Evolutionary conservation across 306 rosid genomes (phyloP).

Genomic region (Clitoria ternatea): DNA sequence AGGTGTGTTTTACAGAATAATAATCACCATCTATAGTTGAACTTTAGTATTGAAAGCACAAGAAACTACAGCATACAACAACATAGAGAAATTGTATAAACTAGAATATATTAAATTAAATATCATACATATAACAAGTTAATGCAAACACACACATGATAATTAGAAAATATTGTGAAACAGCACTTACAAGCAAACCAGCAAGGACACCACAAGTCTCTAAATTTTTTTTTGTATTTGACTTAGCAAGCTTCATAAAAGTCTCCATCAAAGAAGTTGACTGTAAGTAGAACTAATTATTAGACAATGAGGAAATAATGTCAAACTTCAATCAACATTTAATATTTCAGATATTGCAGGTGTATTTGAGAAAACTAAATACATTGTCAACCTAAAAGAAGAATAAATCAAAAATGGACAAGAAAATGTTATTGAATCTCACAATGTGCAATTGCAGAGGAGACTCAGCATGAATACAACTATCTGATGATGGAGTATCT

Average conservation of each 20-base stretch:
- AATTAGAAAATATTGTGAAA: background rate
- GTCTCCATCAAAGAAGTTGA: conserved; percentile 85
- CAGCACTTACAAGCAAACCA: conserved; percentile 85
- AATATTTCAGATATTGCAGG: conserved; percentile 2
- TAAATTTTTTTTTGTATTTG: conserved; percentile 78
- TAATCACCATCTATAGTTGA: conserved; percentile 25
- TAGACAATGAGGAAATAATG: conserved; percentile 9
- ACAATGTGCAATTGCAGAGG: conserved; percentile 86
- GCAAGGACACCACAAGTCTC: conserved; percentile 97
- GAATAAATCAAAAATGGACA: background rate
- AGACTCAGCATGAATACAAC: conserved; percentile 54
- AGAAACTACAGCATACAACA: background rate
- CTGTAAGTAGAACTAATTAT: conserved; percentile 47
- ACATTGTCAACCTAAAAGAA: background rate
- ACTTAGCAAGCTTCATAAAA: conserved; percentile 86
- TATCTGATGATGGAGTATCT: conserved; percentile 47
- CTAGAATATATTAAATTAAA: background rate
- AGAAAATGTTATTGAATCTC: conserved; percentile 36
- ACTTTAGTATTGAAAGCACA: background rate
- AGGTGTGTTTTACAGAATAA: conserved; percentile 15
- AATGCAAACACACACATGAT: background rate
- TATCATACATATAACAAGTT: background rate
- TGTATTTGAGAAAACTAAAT: conserved; percentile 16
- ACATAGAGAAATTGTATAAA: background rate
- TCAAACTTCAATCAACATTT: background rate